Evolutionary conservation across 257 asterid genomes (phyloP), one percentile per base, ranked within the genome.

Genomic region (Penstemon barbatus): DNA sequence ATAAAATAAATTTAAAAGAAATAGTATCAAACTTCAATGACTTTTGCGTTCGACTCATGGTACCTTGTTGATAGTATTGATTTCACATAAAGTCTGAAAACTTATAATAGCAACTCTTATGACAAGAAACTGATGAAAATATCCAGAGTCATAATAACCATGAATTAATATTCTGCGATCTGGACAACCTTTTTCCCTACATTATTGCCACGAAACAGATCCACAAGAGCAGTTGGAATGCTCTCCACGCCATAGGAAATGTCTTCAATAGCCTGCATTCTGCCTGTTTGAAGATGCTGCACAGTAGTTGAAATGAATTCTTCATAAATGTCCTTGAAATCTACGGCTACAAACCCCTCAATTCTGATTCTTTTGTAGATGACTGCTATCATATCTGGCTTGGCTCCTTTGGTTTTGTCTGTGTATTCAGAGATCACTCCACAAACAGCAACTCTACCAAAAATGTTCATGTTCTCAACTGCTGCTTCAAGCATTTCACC

Each of bases 401-500:
- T 78, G 3, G 73, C 84, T 48, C 76, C 58, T 45, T 67, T 71
- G 1, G 13, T 12, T 0, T 52, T 4, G 45, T 66, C 18, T 3
- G 79, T 61, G 46, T 83, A 80, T 61, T 80, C 86, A 5, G 88
- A 71, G 7, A 83, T 81, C 15, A 65, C 82, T 0, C 84, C 89
- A 45, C 84, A 83, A 25, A 57, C 71, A 1, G 76, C 84, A 4
- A 83, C 71, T 64, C 86, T 76, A 0, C 88, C 86, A 2, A 68
- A 74, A 4, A 48, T 0, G 45, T 78, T 84, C 89, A 76, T 84
- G 77, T 81, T 84, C 15, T 56, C 62, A 0, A 78, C 59, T 3
- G 84, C 89, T 25, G 86, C 89, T 78, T 78, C 89, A 19, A 73
- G 72, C 83, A 84, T 84, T 55, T 73, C 78, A 4, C 65, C 86